phyloP scores from a whole-genome alignment of 257 asterid genomes.

The Dorcoceras hygrometricum region DNA sequence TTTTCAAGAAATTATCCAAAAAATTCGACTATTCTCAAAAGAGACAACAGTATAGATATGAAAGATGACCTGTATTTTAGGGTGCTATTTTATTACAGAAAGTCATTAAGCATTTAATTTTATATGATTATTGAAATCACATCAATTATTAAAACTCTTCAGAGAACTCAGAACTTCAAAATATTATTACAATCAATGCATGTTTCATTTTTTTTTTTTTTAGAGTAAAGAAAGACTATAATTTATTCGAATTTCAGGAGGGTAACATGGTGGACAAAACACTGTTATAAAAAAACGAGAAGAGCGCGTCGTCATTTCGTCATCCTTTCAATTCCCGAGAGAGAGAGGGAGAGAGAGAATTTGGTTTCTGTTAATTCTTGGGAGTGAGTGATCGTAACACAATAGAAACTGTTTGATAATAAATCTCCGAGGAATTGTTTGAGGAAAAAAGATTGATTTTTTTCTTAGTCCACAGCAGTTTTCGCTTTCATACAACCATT shows the following conservation, averaged over 20 bases:
- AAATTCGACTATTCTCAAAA: too few species aligned
- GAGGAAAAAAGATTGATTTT: not conserved
- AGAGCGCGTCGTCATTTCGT: conserved; percentile 45
- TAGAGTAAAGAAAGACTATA: too few species aligned
- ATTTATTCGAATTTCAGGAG: not conserved
- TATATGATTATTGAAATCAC: too few species aligned
- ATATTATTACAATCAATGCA: too few species aligned
- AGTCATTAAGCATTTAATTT: too few species aligned
- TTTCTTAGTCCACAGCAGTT: conserved; percentile 21
- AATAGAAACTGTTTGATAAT: conserved; percentile 27
- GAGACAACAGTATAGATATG: too few species aligned
- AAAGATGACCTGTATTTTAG: too few species aligned
- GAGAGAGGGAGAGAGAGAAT: conserved; percentile 17
- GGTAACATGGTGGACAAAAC: not conserved
- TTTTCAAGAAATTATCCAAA: too few species aligned
- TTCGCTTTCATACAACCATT: conserved; percentile 20
- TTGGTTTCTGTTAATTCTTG: conserved; percentile 40
- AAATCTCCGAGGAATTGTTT: conserved; percentile 6
- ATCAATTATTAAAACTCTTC: too few species aligned
- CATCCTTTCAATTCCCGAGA: conserved; percentile 54
- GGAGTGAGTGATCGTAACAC: conserved; percentile 61
- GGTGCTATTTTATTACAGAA: too few species aligned
- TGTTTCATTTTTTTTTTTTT: too few species aligned
- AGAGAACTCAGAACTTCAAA: too few species aligned
- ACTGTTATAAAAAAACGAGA: conserved; percentile 11